Percentiles rank a stretch among this genome's conserved stretches.
Evolutionary conservation across 768 basidiomycete genomes (phyloP).

Genomic region (Mycena olivaceomarginata): DNA sequence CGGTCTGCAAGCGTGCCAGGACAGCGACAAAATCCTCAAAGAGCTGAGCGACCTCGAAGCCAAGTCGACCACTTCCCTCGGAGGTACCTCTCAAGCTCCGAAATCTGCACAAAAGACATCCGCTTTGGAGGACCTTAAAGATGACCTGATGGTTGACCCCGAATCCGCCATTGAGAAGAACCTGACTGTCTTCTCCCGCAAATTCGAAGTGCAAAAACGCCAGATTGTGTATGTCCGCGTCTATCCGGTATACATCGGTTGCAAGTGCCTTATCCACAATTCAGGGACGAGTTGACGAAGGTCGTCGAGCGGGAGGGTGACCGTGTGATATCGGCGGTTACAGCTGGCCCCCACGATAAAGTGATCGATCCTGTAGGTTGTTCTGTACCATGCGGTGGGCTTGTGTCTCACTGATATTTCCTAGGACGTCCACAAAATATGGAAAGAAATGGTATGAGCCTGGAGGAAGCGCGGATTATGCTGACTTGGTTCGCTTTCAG

Average conservation of each 20-base stretch:
- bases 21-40: constrained; percentile 49
- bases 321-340: constrained; percentile 52
- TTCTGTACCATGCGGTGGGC: neutral
- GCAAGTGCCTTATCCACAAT: neutral
- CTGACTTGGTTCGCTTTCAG: constrained; percentile 42
- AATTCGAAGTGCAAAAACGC: constrained; percentile 56
- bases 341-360: constrained; percentile 58
- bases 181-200: constrained; percentile 54
- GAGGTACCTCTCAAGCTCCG: neutral
- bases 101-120: constrained; percentile 15
- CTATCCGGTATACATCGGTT: neutral
- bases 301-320: constrained; percentile 54
- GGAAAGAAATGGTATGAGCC: constrained; percentile 61
- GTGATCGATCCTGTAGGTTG: constrained; percentile 43
- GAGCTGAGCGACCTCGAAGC: constrained; percentile 45
- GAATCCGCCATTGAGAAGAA: constrained; percentile 53
- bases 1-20: constrained; percentile 48
- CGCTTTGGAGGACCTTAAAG: constrained; percentile 44
- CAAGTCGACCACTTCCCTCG: neutral
- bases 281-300: constrained; percentile 50
- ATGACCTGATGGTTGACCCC: constrained; percentile 50
- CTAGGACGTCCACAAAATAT: constrained; percentile 59
- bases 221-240: constrained; percentile 46
- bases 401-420: neutral
- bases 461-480: neutral